Conservation (phyloP, 2,329 filamentous ascomycete genomes). For the Albifimbria verrucaria region DNA sequence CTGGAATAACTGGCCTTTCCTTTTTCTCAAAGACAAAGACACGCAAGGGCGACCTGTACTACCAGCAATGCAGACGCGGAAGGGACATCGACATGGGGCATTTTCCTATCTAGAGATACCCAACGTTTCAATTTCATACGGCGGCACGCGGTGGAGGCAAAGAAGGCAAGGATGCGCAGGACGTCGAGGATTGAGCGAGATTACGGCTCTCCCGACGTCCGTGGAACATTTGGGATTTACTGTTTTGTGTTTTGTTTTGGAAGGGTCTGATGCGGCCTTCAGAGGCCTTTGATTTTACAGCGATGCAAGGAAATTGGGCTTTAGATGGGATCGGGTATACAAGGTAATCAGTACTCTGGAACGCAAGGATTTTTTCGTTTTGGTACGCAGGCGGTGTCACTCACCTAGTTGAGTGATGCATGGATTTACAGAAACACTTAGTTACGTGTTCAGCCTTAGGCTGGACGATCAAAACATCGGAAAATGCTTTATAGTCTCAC, state of each 20-base stretch:
- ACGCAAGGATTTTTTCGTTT: neutral
- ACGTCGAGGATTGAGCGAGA: neutral
- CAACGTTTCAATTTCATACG: conserved; percentile 16
- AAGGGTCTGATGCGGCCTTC: neutral
- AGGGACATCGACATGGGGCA: conserved; percentile 24
- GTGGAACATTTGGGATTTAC: neutral
- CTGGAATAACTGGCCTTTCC: conserved; percentile 19
- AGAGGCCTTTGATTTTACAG: neutral
- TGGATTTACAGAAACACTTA: neutral
- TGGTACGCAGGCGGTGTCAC: no score
- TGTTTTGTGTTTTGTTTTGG: neutral
- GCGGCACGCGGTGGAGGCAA: neutral
- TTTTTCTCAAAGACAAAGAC: conserved; percentile 10
- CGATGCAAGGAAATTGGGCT: neutral
- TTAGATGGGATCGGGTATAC: neutral
- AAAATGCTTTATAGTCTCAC: neutral
- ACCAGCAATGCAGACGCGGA: conserved; percentile 25
- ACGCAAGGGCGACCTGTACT: conserved; percentile 27
- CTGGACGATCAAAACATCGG: neutral
- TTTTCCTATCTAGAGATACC: conserved; percentile 36
- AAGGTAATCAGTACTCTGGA: neutral
- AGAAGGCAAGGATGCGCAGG: neutral
- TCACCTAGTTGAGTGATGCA: neutral
- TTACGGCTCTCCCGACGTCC: neutral
- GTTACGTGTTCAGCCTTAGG: neutral